A percentile compares a stretch with the other conserved stretches of the same genome.
Evolutionary conservation across 768 basidiomycete species (phyloP).

Genomic region (Trametes elegans): DNA sequence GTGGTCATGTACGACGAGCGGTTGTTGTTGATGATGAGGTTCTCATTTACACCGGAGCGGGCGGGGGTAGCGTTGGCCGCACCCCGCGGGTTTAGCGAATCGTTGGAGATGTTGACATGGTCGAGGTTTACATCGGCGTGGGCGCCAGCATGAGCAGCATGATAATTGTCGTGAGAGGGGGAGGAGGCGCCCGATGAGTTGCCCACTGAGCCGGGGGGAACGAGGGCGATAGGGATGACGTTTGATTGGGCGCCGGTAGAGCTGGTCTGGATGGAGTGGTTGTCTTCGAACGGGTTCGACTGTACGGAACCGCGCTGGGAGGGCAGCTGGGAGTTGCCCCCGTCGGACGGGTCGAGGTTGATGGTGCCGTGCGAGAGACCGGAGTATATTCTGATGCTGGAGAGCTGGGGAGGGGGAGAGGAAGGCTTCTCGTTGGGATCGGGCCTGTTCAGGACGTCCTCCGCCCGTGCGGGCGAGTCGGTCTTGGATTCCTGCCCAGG

Average conservation of each 20-base stretch:
- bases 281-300: slow-evolving; percentile 75
- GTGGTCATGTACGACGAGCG: slow-evolving; percentile 72
- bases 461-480: slow-evolving; percentile 73
- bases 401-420: slow-evolving; percentile 36
- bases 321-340: slow-evolving; percentile 27
- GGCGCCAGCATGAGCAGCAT: slow-evolving; percentile 47
- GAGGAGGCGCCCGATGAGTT: slow-evolving; percentile 23
- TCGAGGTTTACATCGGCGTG: slow-evolving; percentile 60
- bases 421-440: slow-evolving; percentile 70
- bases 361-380: slow-evolving; percentile 46
- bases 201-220: slow-evolving; percentile 53
- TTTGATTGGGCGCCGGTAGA: slow-evolving; percentile 78
- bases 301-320: slow-evolving; percentile 30
- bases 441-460: slow-evolving; percentile 77
- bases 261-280: slow-evolving; percentile 74
- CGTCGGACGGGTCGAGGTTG: slow-evolving; percentile 56
- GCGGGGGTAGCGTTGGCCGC: slow-evolving; percentile 44
- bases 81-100: slow-evolving; percentile 38
- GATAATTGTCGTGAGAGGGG: slow-evolving; percentile 13
- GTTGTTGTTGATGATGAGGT: slow-evolving; percentile 44
- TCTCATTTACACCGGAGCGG: slow-evolving; percentile 51
- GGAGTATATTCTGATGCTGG: slow-evolving; percentile 48
- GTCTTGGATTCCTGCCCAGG: slow-evolving; percentile 40
- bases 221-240: slow-evolving; percentile 83
- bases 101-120: slow-evolving; percentile 59